Conservation (phyloP, 305 asterid species). For the Petunia hybrid region DNA sequence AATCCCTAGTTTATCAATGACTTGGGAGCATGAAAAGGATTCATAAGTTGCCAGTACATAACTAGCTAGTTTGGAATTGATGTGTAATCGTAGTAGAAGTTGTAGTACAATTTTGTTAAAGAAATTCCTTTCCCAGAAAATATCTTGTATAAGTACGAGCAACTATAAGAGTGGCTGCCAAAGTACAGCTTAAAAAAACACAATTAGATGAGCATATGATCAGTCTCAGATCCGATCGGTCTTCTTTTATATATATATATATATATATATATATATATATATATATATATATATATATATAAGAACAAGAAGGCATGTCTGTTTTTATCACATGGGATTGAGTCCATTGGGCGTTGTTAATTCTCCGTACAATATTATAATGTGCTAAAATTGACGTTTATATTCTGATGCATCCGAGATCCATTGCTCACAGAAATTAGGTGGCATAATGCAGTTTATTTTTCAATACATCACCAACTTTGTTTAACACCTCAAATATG, state of each 20-base stretch:
- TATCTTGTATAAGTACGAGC: background rate
- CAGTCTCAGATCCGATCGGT: background rate
- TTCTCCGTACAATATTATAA: background rate
- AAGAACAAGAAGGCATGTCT: background rate
- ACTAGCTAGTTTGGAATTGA: background rate
- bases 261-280: background rate
- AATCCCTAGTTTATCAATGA: too few species aligned
- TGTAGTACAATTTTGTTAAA: background rate
- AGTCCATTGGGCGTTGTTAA: background rate
- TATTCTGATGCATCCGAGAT: background rate
- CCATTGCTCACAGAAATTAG: background rate
- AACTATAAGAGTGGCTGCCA: background rate
- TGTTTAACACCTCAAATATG: too few species aligned
- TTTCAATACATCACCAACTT: background rate
- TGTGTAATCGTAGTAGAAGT: too few species aligned
- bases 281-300: background rate
- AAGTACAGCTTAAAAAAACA: background rate
- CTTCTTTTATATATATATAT: background rate
- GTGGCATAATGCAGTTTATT: too few species aligned
- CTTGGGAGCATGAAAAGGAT: background rate
- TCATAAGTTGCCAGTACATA: background rate
- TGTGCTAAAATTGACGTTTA: background rate
- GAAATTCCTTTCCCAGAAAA: background rate
- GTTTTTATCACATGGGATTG: background rate
- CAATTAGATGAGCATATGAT: background rate